Conservation (phyloP, 2,329 filamentous ascomycete genomes). For the Neobulgaria alba region DNA sequence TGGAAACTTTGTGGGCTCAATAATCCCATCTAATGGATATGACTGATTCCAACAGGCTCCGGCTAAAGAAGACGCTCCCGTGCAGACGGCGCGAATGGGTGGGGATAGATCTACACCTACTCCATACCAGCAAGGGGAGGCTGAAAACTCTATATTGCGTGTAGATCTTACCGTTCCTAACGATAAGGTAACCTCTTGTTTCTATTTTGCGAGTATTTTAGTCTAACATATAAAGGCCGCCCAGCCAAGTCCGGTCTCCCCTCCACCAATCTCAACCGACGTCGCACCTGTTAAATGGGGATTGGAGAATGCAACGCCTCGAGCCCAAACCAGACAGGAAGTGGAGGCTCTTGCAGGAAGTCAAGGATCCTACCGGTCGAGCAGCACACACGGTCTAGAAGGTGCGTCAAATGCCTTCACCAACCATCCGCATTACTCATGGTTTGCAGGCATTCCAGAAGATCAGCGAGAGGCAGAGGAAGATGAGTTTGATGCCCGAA, state of each 20-base stretch:
- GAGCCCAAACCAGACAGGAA: slow-evolving; percentile 74
- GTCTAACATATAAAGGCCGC: slow-evolving; percentile 14
- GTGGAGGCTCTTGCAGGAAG: slow-evolving; percentile 44
- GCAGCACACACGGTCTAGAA: slow-evolving; percentile 67
- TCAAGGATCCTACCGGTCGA: slow-evolving; percentile 46
- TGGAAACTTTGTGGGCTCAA: slow-evolving; percentile 59
- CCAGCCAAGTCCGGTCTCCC: slow-evolving; percentile 33
- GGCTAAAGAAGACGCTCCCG: slow-evolving; percentile 13
- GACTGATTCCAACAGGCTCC: slow-evolving; percentile 14
- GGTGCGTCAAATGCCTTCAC: slow-evolving; percentile 40
- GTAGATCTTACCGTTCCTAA: slow-evolving; percentile 18
- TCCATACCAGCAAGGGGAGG: slow-evolving; percentile 21
- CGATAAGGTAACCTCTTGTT: slow-evolving; percentile 21
- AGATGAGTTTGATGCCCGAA: slow-evolving; percentile 38
- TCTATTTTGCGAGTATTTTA: not conserved
- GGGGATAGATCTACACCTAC: slow-evolving; percentile 28
- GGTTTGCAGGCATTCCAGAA: slow-evolving; percentile 30
- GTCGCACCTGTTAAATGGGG: slow-evolving; percentile 59
- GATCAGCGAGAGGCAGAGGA: slow-evolving; percentile 43
- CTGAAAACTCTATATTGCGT: slow-evolving; percentile 6
- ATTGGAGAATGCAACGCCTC: slow-evolving; percentile 64
- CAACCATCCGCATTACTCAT: slow-evolving; percentile 19
- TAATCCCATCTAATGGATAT: slow-evolving; percentile 1
- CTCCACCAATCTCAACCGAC: slow-evolving; percentile 68
- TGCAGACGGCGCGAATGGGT: slow-evolving; percentile 10